Conservation (phyloP, 176 grass and related monocot species). For the Pharus latifolius region DNA sequence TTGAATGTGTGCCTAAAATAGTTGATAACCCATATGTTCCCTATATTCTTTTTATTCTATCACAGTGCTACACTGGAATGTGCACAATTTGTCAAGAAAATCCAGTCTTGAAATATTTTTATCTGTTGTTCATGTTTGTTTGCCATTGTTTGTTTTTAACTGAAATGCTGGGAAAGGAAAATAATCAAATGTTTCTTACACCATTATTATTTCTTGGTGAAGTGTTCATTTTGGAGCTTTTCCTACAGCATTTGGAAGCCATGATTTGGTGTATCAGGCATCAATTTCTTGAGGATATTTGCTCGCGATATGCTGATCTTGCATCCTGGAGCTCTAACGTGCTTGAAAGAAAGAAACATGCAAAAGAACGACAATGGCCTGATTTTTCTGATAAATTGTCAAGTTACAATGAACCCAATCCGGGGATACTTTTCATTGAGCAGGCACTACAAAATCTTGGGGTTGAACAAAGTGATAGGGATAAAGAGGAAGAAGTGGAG, state of each 20-base stretch:
- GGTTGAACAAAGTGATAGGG: constrained; percentile 35
- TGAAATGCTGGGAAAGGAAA: constrained; percentile 3
- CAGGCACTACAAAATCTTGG: constrained; percentile 81
- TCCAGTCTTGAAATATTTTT: neutral
- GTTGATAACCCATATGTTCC: neutral
- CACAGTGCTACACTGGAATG: neutral
- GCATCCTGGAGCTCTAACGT: constrained; percentile 53
- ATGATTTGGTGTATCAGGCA: constrained; percentile 89
- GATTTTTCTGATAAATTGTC: constrained; percentile 27
- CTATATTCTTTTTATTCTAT: neutral
- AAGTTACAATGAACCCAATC: constrained; percentile 20
- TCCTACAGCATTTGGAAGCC: constrained; percentile 83
- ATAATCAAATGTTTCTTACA: neutral
- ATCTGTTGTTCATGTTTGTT: constrained; percentile 3
- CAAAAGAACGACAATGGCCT: constrained; percentile 52
- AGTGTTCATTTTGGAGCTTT: constrained; percentile 14
- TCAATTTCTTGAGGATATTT: constrained; percentile 53
- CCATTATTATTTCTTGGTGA: constrained; percentile 7
- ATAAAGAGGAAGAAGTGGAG: constrained; percentile 34
- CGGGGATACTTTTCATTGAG: constrained; percentile 68
- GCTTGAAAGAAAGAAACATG: constrained; percentile 57
- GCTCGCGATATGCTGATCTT: constrained; percentile 32
- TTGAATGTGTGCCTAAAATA: neutral
- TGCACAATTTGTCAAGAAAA: neutral
- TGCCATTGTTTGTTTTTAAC: neutral